These are phyloP conservation scores for Naganishia albida DNA, from an alignment of 1,284 basidiomycete species.

Conservation along the genomic window DNA sequence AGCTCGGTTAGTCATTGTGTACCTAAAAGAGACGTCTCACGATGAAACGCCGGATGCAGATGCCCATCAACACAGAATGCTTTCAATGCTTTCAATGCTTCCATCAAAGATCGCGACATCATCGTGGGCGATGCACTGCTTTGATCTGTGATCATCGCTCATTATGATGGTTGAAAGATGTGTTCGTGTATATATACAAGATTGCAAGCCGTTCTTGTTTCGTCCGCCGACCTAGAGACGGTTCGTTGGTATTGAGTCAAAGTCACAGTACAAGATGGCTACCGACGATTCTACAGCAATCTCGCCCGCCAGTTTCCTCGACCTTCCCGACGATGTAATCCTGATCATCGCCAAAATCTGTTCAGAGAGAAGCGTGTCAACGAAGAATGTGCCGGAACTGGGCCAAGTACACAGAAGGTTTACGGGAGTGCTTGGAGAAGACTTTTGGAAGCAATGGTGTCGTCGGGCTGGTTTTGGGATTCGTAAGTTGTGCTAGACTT, in stretches of 20 bases:
- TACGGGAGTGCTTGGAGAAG: constrained; percentile 3
- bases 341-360: constrained; percentile 12
- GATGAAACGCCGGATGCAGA: constrained; percentile 18
- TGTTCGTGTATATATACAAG: neutral
- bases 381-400: neutral
- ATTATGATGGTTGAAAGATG: neutral
- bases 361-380: neutral
- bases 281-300: neutral
- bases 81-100: too few species aligned
- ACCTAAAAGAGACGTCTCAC: neutral
- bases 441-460: constrained; percentile 23
- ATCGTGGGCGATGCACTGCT: neutral
- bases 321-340: constrained; percentile 14
- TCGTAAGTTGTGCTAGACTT: constrained; percentile 2
- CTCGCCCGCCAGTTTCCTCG: constrained; percentile 2
- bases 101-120: neutral
- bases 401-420: constrained; percentile 3
- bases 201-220: neutral
- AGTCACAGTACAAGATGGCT: neutral
- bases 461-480: constrained; percentile 1
- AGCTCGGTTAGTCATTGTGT: too few species aligned
- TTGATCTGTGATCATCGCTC: neutral
- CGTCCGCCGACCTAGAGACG: neutral
- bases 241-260: neutral
- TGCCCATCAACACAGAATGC: neutral